These are phyloP conservation scores for Kluyveromyces sp. DNA, from an alignment of 1,139 yeast species.

Conservation along the genomic window DNA sequence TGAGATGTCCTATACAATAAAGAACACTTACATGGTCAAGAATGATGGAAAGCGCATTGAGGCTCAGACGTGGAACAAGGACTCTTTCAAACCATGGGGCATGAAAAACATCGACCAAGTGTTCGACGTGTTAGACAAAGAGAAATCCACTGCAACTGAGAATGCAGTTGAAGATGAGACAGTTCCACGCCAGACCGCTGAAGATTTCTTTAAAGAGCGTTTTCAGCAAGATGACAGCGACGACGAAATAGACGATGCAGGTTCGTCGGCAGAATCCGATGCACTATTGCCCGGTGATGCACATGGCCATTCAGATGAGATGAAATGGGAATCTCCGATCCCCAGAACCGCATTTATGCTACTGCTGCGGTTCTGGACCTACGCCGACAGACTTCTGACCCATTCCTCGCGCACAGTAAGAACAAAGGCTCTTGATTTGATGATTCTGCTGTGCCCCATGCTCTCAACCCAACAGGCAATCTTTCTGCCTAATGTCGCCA, in stretches of 20 bases:
- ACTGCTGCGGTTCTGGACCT: constrained; percentile 54
- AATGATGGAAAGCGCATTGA: constrained; percentile 16
- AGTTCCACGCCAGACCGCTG: constrained; percentile 18
- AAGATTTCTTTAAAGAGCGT: constrained; percentile 28
- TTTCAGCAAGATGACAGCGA: constrained; percentile 24
- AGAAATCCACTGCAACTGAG: constrained; percentile 15
- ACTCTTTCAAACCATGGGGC: constrained; percentile 23
- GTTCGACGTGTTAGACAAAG: constrained; percentile 17
- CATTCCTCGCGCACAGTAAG: constrained; percentile 53
- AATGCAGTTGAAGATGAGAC: constrained; percentile 10
- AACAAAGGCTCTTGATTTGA: not conserved
- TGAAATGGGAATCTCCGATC: constrained; percentile 58
- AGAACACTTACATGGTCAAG: constrained; percentile 34
- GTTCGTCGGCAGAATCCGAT: not conserved
- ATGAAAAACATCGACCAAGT: constrained; percentile 19
- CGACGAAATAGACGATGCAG: constrained; percentile 15
- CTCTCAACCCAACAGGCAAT: constrained; percentile 54
- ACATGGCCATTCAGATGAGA: constrained; percentile 9
- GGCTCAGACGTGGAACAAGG: constrained; percentile 1
- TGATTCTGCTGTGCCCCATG: constrained; percentile 36
- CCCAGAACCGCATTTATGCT: constrained; percentile 53
- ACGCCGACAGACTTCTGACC: constrained; percentile 64
- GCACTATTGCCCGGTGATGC: not conserved
- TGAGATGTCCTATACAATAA: constrained; percentile 52
- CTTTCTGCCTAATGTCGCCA: constrained; percentile 61